Percentiles rank a stretch among this genome's conserved stretches.
Conservation (phyloP, 805 yeast genomes). For the Candida incommunis region DNA sequence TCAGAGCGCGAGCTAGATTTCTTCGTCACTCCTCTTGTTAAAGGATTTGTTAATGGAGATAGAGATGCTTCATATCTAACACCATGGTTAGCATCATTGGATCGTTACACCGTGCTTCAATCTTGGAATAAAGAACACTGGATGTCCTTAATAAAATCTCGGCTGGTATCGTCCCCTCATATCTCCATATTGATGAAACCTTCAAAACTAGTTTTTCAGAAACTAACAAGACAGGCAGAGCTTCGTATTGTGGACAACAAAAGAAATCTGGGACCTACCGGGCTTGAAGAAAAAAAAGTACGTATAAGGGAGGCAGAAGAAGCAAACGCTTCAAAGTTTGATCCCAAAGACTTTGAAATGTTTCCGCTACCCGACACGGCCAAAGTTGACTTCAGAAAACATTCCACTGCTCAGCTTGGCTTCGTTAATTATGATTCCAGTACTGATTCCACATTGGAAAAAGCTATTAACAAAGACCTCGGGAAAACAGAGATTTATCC, state of each 20-base stretch:
- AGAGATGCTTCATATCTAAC: slow-evolving; percentile 43
- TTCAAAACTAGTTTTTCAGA: slow-evolving; percentile 41
- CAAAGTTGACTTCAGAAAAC: slow-evolving; percentile 54
- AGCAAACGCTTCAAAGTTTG: slow-evolving; percentile 64
- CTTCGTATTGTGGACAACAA: slow-evolving; percentile 36
- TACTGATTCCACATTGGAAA: background rate
- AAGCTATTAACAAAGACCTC: background rate
- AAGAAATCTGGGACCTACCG: slow-evolving; percentile 40
- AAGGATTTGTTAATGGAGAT: slow-evolving; percentile 62
- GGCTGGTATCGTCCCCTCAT: slow-evolving; percentile 46
- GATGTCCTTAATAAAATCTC: slow-evolving; percentile 38
- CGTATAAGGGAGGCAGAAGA: slow-evolving; percentile 47
- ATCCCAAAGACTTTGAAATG: slow-evolving; percentile 42
- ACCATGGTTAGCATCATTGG: slow-evolving; percentile 38
- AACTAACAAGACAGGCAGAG: slow-evolving; percentile 36
- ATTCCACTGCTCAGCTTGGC: slow-evolving; percentile 52
- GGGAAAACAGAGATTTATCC: slow-evolving; percentile 30
- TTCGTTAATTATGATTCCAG: slow-evolving; percentile 16
- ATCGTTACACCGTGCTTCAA: slow-evolving; percentile 44
- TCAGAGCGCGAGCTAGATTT: slow-evolving; percentile 22
- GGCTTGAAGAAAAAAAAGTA: slow-evolving; percentile 37
- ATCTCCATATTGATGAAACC: slow-evolving; percentile 64
- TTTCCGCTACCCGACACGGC: slow-evolving; percentile 68
- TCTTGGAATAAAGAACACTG: slow-evolving; percentile 58
- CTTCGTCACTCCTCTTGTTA: slow-evolving; percentile 27